Evolutionary conservation across 495 filamentous ascomycete genomes (phyloP).

Genomic region (Hypoxylon cercidicola): DNA sequence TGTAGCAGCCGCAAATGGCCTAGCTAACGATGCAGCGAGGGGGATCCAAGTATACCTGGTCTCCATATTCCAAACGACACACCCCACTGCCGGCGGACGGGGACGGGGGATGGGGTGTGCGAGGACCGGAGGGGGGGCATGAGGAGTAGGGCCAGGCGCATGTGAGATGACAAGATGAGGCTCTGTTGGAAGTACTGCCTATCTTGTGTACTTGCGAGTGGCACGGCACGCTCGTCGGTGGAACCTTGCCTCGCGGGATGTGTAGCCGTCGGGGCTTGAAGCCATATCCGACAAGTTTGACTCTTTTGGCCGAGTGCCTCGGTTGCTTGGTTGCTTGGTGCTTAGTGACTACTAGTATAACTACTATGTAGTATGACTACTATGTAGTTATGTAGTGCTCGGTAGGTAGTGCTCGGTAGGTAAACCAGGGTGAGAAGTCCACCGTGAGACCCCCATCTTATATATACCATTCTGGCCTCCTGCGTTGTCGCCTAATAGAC

Average conservation of each 20-base stretch:
- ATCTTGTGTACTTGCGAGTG: conserved; percentile 34
- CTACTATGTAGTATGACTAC: neutral
- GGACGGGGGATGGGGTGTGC: conserved; percentile 19
- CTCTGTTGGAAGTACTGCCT: conserved; percentile 40
- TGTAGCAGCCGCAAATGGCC: conserved; percentile 42
- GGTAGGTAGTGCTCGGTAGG: no score
- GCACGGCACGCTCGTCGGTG: no score
- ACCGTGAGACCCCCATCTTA: neutral
- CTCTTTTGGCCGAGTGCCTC: no score
- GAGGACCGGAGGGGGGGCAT: conserved; percentile 33
- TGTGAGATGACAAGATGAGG: conserved; percentile 46
- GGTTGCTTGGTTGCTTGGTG: neutral
- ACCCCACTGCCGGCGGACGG: conserved; percentile 23
- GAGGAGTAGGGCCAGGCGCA: conserved; percentile 31
- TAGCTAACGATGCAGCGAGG: conserved; percentile 34
- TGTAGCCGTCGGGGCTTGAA: conserved; percentile 2
- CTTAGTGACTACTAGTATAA: neutral
- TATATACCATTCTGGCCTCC: conserved; percentile 2
- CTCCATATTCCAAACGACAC: conserved; percentile 40
- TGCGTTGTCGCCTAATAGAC: neutral
- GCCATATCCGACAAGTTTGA: neutral
- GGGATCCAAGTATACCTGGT: conserved; percentile 21
- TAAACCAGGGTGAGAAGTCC: neutral
- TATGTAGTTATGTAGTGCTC: no score
- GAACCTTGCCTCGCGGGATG: conserved; percentile 12